These are phyloP conservation scores for Paragyromitra xinjiangensis DNA, from an alignment of 495 filamentous ascomycete genomes.

Conservation along the genomic window DNA sequence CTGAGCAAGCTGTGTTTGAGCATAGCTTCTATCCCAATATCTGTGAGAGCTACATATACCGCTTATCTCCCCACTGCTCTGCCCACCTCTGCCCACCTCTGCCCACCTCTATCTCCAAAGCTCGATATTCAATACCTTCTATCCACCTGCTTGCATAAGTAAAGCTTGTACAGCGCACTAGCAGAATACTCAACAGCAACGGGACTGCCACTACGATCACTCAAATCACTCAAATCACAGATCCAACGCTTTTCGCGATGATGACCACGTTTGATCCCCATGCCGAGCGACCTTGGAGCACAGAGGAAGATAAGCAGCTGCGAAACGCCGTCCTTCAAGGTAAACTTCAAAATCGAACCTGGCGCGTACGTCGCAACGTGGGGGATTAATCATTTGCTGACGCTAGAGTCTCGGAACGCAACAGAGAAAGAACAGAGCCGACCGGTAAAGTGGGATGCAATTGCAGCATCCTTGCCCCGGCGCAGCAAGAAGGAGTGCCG, in stretches of 20 bases:
- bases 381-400: constrained; percentile 22
- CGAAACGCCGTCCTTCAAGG: constrained; percentile 50
- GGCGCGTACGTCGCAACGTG: constrained; percentile 6
- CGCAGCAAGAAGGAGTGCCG: constrained; percentile 62
- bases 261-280: constrained; percentile 52
- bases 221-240: not conserved
- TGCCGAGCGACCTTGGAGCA: constrained; percentile 47
- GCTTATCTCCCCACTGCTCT: constrained; percentile 14
- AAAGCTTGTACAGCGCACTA: constrained; percentile 18
- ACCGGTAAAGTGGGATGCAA: constrained; percentile 60
- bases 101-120: not conserved
- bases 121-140: not conserved
- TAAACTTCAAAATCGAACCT: constrained; percentile 19
- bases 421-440: constrained; percentile 54
- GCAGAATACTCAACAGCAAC: constrained; percentile 4
- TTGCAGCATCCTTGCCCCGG: constrained; percentile 59
- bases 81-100: not conserved
- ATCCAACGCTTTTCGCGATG: constrained; percentile 22
- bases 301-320: constrained; percentile 49
- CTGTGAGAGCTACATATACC: constrained; percentile 27
- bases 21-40: constrained; percentile 13
- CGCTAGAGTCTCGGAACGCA: constrained; percentile 10
- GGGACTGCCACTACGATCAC: not conserved
- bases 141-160: constrained; percentile 8
- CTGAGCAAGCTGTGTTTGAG: constrained; percentile 10